Evolutionary conservation across 2,329 filamentous ascomycete genomes (phyloP), one percentile per base, ranked within the genome.

Genomic region (Gremmenia infestans): DNA sequence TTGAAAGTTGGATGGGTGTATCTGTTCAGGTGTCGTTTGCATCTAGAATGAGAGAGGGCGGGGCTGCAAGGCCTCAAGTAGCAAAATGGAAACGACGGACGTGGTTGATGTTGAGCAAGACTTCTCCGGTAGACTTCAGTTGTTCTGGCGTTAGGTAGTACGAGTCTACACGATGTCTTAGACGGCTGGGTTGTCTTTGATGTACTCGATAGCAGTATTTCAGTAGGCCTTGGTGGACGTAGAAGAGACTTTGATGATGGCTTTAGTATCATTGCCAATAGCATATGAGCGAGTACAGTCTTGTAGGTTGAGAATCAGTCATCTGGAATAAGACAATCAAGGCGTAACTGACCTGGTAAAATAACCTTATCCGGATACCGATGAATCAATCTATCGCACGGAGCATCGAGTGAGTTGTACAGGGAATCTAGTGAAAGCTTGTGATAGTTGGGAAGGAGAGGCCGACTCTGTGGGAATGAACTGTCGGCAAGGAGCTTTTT

Each of bases 291-390:
- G 77, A 1, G 83, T 86, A 68, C 83, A 86, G 63, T 78, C 82
- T 84, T 53, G 7, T 32, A 42, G 12, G 6, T 45, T 19, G 42
- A 22, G 19, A 35, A 28, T 70, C 42, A 71, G 67, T 43, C 46
- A 52, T n/a, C 22, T 36, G 8, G 6, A 49, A 25, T 11, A 28
- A 48, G 40, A 32, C 9, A 49, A 25, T 25, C 39, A 43, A 40
- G 53, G 17, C 19, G 37, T 48, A 45, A 25, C 45, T 67, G 69
- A 84, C 82, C 77, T 32, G 86, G 70, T 53, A 87, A 84, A 5
- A 87, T 68, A 2, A 79, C 82, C 67, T 83, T 85, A 57, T 85
- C 81, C 0, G 78, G 78, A 65, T 87, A 87, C n/a, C 83, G 75
- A 66, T 86, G 82, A 2, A 86, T 81, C 2, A 86, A 68, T 0